phyloP scores from a whole-genome alignment of 768 basidiomycete genomes.

The Pisolithus marmoratus region DNA sequence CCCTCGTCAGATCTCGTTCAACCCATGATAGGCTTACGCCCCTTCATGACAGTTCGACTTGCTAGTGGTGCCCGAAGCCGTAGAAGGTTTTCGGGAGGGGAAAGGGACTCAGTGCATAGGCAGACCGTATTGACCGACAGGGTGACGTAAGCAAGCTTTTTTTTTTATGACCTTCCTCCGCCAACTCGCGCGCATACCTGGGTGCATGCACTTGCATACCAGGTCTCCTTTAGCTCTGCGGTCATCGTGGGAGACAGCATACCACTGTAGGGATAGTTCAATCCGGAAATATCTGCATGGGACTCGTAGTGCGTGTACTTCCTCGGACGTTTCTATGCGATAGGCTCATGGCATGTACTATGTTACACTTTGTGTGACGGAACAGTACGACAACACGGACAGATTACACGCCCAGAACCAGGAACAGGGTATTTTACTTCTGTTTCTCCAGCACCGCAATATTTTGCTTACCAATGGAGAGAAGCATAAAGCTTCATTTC shows the following conservation, averaged over 20 bases:
- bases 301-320: background rate
- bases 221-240: background rate
- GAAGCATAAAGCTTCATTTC: conserved; percentile 85
- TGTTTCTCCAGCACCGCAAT: background rate
- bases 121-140: too few species aligned
- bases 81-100: too few species aligned
- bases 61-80: too few species aligned
- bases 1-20: conserved; percentile 85
- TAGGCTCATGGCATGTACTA: background rate
- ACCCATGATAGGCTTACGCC: conserved; percentile 66
- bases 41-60: too few species aligned
- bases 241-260: background rate
- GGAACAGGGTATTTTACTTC: conserved; percentile 56
- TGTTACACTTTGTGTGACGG: background rate
- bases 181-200: background rate
- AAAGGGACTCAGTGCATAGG: too few species aligned
- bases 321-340: background rate
- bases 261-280: background rate
- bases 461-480: background rate
- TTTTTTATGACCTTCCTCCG: background rate
- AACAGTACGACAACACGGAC: conserved; percentile 38
- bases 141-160: background rate
- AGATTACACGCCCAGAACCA: conserved; percentile 52
- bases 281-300: background rate
- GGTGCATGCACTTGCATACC: background rate